Conservation (phyloP, 805 yeast genomes). For the Wickerhamiella australiensis region DNA sequence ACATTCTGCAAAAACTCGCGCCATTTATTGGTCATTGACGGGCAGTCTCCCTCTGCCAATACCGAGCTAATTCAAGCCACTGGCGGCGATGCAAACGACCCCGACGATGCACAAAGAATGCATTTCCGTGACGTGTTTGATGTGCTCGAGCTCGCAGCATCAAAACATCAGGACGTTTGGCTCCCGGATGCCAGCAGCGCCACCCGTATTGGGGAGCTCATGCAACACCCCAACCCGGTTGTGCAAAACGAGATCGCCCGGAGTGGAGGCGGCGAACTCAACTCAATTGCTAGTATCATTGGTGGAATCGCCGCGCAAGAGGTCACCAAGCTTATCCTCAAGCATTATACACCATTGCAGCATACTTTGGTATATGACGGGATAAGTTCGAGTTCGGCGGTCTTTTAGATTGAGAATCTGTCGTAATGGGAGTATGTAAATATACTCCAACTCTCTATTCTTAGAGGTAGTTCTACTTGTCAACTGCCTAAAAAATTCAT, state of each 20-base stretch:
- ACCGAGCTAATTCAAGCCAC: constrained; percentile 18
- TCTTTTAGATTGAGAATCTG: constrained; percentile 3
- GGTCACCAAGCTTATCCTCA: constrained; percentile 56
- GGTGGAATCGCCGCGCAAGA: constrained; percentile 89
- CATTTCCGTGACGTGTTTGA: constrained; percentile 23
- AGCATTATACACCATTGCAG: constrained; percentile 69
- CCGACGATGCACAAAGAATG: not conserved
- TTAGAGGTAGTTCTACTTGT: too few species aligned
- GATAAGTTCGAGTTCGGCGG: constrained; percentile 23
- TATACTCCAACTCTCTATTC: too few species aligned
- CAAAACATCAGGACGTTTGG: constrained; percentile 1
- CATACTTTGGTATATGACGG: constrained; percentile 69
- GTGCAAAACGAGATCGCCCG: constrained; percentile 19
- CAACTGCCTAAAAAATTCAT: too few species aligned
- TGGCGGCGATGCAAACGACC: not conserved
- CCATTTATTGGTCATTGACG: constrained; percentile 33
- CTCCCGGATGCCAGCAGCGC: not conserved
- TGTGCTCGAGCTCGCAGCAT: constrained; percentile 9
- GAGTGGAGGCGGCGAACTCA: constrained; percentile 35
- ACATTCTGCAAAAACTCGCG: constrained; percentile 51
- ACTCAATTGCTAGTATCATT: constrained; percentile 51
- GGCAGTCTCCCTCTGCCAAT: constrained; percentile 22
- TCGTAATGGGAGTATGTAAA: too few species aligned
- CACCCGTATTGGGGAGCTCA: not conserved
- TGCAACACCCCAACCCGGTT: not conserved